A percentile compares a stretch with the other conserved stretches of the same genome.
Evolutionary conservation across 129 eudicot genomes (phyloP).

Genomic region (Escallonia rubra): DNA sequence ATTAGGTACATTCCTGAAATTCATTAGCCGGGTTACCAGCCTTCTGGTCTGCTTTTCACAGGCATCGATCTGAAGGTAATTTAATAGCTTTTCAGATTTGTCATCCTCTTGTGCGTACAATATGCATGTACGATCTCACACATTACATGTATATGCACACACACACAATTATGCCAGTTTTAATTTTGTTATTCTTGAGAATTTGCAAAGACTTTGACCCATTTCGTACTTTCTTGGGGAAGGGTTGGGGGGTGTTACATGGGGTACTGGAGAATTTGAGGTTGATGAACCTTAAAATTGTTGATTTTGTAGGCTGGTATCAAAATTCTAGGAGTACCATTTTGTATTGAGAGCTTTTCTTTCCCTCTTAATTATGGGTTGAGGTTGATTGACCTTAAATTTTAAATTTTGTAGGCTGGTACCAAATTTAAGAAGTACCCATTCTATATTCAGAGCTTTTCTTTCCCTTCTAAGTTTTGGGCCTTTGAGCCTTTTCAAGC

Average conservation of each 20-base stretch:
- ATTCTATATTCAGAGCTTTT: constrained; percentile 25
- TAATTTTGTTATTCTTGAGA: background rate
- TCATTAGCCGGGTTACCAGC: constrained; percentile 45
- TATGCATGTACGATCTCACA: background rate
- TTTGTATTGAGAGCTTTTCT: constrained; percentile 29
- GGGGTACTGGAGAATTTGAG: constrained; percentile 2
- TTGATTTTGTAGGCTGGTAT: constrained; percentile 55
- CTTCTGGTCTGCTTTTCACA: constrained; percentile 72
- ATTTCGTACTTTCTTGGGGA: too few species aligned
- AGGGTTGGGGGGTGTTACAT: background rate
- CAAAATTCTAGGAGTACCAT: constrained; percentile 24
- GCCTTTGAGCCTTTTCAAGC: background rate
- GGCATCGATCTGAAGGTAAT: constrained; percentile 64
- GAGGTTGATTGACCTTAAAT: too few species aligned
- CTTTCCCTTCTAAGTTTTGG: constrained; percentile 44
- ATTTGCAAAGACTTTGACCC: constrained; percentile 1
- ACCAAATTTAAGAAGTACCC: constrained; percentile 23
- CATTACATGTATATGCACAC: background rate
- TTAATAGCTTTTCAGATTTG: background rate
- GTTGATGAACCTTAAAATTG: background rate
- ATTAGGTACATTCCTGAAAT: constrained; percentile 39
- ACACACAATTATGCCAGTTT: background rate
- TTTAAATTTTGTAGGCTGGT: constrained; percentile 54
- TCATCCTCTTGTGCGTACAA: background rate
- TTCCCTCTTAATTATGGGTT: constrained; percentile 34